Evolutionary conservation across 1,139 yeast species (phyloP).

Genomic region (Scheffersomyces segobiensis): DNA sequence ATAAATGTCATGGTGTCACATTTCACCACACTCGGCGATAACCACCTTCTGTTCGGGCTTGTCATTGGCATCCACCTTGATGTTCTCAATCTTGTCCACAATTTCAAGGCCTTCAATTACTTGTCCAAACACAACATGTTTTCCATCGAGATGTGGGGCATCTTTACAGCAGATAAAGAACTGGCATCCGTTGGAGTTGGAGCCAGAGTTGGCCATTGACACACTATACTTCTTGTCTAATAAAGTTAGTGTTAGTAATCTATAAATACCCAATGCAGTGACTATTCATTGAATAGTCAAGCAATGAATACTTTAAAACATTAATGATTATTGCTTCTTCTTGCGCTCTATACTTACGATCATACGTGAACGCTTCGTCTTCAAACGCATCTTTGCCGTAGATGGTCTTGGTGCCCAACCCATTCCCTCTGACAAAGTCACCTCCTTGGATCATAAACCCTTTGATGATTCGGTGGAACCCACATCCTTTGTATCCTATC

Average conservation of each 20-base stretch:
- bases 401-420: conserved; percentile 43
- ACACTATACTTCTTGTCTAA: conserved; percentile 23
- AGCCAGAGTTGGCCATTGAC: conserved; percentile 48
- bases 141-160: conserved; percentile 29
- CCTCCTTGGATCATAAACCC: conserved; percentile 40
- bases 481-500: conserved; percentile 23
- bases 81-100: conserved; percentile 12
- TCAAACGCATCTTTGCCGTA: conserved; percentile 28
- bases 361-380: conserved; percentile 35
- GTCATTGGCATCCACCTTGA: conserved; percentile 21
- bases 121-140: conserved; percentile 39
- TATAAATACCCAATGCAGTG: neutral
- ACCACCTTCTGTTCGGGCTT: conserved; percentile 24
- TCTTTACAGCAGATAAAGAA: conserved; percentile 32
- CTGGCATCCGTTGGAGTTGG: conserved; percentile 41
- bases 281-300: neutral
- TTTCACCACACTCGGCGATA: conserved; percentile 35
- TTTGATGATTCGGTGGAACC: conserved; percentile 21
- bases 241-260: conserved; percentile 8
- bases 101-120: conserved; percentile 25
- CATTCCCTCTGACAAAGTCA: conserved; percentile 43
- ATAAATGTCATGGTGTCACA: conserved; percentile 16
- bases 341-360: conserved; percentile 17
- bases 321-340: neutral
- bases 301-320: neutral